phyloP scores from a whole-genome alignment of 2,329 filamentous ascomycete genomes.

The Colletotrichum lupini region DNA sequence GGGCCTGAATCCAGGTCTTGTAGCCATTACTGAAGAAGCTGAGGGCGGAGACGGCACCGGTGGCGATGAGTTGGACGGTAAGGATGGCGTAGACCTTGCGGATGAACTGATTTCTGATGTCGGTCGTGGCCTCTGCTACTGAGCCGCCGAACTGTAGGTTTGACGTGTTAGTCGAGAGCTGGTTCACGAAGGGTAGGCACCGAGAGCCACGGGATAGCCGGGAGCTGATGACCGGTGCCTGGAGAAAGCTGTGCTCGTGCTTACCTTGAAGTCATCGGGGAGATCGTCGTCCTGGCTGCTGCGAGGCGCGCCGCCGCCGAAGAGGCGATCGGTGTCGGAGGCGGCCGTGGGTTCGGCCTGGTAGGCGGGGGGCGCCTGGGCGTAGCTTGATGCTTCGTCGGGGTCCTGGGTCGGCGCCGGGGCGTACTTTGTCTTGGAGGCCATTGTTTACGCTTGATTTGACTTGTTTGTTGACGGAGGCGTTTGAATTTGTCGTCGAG shows the following conservation, averaged over 20 bases:
- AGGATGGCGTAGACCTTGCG: slow-evolving; percentile 98
- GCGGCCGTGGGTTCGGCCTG: slow-evolving; percentile 58
- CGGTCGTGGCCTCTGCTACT: slow-evolving; percentile 91
- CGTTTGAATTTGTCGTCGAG: neutral
- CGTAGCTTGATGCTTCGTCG: slow-evolving; percentile 76
- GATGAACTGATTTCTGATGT: slow-evolving; percentile 96
- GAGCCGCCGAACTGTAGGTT: slow-evolving; percentile 85
- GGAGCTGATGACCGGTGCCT: neutral
- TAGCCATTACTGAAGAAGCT: slow-evolving; percentile 88
- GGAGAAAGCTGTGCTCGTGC: neutral
- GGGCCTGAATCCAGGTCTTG: slow-evolving; percentile 85
- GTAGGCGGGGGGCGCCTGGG: slow-evolving; percentile 87
- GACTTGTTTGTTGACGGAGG: neutral
- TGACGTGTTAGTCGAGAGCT: slow-evolving; percentile 25
- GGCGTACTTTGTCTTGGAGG: slow-evolving; percentile 83
- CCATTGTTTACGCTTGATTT: slow-evolving; percentile 60
- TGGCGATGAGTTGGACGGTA: slow-evolving; percentile 92
- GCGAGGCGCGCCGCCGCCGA: slow-evolving; percentile 76
- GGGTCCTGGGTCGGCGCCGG: slow-evolving; percentile 88
- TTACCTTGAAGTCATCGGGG: slow-evolving; percentile 95
- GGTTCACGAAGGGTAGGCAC: neutral
- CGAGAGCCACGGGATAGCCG: neutral
- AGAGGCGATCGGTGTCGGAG: slow-evolving; percentile 65
- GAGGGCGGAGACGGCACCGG: slow-evolving; percentile 81
- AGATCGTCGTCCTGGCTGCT: slow-evolving; percentile 85